Conservation (phyloP, 2,329 filamentous ascomycete genomes). For the Dactylellina parvicollis region DNA sequence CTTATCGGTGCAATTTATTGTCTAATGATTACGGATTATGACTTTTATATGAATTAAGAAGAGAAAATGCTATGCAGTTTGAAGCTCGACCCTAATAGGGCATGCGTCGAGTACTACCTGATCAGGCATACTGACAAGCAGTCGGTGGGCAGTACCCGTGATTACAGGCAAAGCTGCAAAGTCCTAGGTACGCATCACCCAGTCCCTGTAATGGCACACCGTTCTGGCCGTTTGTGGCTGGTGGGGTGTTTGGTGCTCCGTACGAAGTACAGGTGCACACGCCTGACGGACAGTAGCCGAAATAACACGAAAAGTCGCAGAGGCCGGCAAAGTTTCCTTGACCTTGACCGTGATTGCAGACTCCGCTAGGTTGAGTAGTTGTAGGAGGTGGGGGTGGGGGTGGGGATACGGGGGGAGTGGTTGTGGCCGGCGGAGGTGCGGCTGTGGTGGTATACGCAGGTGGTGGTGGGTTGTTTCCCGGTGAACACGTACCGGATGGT, state of each 20-base stretch:
- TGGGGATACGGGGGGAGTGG: conserved; percentile 23
- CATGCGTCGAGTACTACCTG: neutral
- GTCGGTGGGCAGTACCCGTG: conserved; percentile 64
- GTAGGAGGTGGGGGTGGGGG: conserved; percentile 7
- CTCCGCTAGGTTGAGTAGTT: conserved; percentile 27
- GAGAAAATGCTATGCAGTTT: neutral
- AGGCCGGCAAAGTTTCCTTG: conserved; percentile 61
- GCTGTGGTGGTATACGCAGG: conserved; percentile 48
- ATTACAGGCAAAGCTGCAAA: conserved; percentile 65
- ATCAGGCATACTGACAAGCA: conserved; percentile 49
- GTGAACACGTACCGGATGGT: conserved; percentile 37
- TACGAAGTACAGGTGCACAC: conserved; percentile 56
- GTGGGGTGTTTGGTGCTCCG: conserved; percentile 51
- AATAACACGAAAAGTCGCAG: conserved; percentile 59
- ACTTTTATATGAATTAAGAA: neutral
- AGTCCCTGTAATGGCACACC: conserved; percentile 61
- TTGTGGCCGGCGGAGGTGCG: conserved; percentile 24
- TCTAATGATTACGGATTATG: neutral
- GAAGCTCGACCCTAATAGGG: neutral
- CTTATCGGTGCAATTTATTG: neutral
- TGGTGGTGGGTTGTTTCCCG: conserved; percentile 35
- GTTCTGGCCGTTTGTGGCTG: conserved; percentile 57
- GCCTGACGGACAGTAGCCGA: conserved; percentile 56
- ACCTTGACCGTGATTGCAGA: conserved; percentile 57
- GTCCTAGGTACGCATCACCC: conserved; percentile 62